phyloP scores from a whole-genome alignment of 176 grass and related monocot genomes.

The Echinochloa phyllopogon region DNA sequence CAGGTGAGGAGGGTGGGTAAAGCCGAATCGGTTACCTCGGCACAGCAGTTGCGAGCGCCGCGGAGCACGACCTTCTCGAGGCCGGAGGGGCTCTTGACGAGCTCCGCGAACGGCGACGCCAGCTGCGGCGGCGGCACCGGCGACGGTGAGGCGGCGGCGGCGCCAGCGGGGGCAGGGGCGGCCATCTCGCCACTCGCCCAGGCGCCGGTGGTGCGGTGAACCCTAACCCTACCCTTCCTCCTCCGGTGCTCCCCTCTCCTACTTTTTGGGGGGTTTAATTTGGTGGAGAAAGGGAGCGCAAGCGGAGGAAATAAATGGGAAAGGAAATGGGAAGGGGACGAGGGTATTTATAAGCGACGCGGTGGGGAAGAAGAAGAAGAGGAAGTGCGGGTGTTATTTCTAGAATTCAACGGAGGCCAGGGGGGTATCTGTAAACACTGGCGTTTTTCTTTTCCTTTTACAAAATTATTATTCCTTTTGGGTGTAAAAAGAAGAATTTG shows the following conservation, averaged over 20 bases:
- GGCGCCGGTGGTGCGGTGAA: neutral
- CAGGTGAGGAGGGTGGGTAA: neutral
- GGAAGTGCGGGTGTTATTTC: neutral
- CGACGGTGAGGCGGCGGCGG: neutral
- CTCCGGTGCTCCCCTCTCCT: neutral
- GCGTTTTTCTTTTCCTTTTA: neutral
- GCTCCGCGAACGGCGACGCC: conserved; percentile 41
- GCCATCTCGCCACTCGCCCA: conserved; percentile 47
- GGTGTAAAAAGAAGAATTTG: neutral
- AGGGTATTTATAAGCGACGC: conserved; percentile 48
- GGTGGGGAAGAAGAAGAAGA: conserved; percentile 39
- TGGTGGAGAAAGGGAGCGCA: conserved; percentile 22
- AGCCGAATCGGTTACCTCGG: conserved; percentile 47
- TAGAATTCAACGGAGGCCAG: neutral
- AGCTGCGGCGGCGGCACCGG: neutral
- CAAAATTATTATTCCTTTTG: neutral
- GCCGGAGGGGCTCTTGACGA: conserved; percentile 51
- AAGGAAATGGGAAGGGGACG: neutral
- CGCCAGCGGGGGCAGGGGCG: neutral
- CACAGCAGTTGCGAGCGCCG: conserved; percentile 47
- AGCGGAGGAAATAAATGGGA: conserved; percentile 41
- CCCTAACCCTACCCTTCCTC: conserved; percentile 41
- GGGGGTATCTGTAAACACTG: neutral
- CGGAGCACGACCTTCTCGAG: conserved; percentile 62
- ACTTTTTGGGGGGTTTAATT: conserved; percentile 40